Conservation (phyloP, 345 rosid genomes). For the Eucalyptus curtisii region DNA sequence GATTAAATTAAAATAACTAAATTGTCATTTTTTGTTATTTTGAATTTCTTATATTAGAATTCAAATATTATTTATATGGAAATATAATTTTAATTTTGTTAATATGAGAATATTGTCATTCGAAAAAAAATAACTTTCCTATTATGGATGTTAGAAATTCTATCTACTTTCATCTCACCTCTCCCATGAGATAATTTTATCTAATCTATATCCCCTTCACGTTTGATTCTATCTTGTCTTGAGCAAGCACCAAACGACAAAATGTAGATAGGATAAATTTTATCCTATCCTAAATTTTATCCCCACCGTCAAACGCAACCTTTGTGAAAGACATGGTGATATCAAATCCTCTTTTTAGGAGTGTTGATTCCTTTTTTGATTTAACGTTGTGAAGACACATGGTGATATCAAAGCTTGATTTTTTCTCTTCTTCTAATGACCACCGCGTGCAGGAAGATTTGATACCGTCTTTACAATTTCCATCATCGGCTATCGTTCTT, state of each 20-base stretch:
- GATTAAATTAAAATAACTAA: too few relatives aligned
- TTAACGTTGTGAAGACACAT: neutral
- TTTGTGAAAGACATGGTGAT: too few relatives aligned
- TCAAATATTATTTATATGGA: too few relatives aligned
- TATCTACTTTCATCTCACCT: fast-evolving
- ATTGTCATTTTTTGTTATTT: too few relatives aligned
- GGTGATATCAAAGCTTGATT: neutral
- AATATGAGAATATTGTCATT: too few relatives aligned
- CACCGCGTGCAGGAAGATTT: fast-evolving
- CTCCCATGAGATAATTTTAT: fast-evolving
- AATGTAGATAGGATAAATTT: fast-evolving
- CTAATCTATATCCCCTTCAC: fast-evolving
- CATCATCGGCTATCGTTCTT: neutral
- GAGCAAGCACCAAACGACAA: fast-evolving
- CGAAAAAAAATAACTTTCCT: fast-evolving
- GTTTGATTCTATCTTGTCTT: too few relatives aligned
- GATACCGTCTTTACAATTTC: neutral
- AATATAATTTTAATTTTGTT: too few relatives aligned
- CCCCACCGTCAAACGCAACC: fast-evolving
- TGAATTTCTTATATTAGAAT: too few relatives aligned
- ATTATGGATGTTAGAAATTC: fast-evolving
- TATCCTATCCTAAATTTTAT: too few relatives aligned
- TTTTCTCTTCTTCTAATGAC: neutral
- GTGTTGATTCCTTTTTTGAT: neutral
- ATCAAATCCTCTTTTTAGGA: neutral